Conservation (phyloP, 495 filamentous ascomycete species). For the Neohortaea acidophila region DNA sequence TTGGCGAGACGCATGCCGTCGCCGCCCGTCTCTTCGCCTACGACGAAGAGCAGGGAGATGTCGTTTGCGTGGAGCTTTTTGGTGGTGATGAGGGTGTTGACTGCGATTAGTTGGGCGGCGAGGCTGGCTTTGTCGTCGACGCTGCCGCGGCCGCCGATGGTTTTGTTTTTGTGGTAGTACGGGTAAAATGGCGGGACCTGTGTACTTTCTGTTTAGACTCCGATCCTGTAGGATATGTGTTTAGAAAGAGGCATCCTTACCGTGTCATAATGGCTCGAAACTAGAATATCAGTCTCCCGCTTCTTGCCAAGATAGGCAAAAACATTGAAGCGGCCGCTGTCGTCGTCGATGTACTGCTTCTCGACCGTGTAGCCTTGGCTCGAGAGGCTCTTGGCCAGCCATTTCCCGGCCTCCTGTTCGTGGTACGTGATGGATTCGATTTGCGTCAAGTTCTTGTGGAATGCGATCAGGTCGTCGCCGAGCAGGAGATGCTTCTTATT, state of each 20-base stretch:
- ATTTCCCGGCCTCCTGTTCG: slow-evolving; percentile 53
- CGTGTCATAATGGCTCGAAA: slow-evolving; percentile 60
- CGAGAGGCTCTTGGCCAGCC: slow-evolving; percentile 51
- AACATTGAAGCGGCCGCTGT: slow-evolving; percentile 47
- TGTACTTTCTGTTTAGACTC: too few relatives aligned
- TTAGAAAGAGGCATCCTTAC: slow-evolving; percentile 23
- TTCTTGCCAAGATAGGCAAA: slow-evolving; percentile 54
- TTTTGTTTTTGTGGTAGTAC: slow-evolving; percentile 31
- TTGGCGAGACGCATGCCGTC: slow-evolving; percentile 69
- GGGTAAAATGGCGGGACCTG: slow-evolving; percentile 57
- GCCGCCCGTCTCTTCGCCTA: slow-evolving; percentile 70
- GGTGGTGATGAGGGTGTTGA: slow-evolving; percentile 42
- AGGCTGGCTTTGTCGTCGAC: slow-evolving; percentile 87
- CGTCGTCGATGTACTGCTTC: slow-evolving; percentile 36
- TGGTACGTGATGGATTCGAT: slow-evolving; percentile 60
- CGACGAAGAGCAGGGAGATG: slow-evolving; percentile 71
- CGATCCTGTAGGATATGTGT: slow-evolving; percentile 1
- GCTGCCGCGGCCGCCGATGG: slow-evolving; percentile 60
- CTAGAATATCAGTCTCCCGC: slow-evolving; percentile 45
- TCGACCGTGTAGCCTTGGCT: slow-evolving; percentile 45
- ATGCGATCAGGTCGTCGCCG: slow-evolving; percentile 41
- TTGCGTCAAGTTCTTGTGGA: slow-evolving; percentile 63
- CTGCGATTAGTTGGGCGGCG: slow-evolving; percentile 54
- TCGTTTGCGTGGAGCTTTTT: slow-evolving; percentile 25
- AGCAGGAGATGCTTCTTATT: slow-evolving; percentile 5